Evolutionary conservation across 225 moss, liverwort and hornwort genomes (phyloP), one percentile per base, ranked within the genome.

Genomic region (Polytrichum commune): DNA sequence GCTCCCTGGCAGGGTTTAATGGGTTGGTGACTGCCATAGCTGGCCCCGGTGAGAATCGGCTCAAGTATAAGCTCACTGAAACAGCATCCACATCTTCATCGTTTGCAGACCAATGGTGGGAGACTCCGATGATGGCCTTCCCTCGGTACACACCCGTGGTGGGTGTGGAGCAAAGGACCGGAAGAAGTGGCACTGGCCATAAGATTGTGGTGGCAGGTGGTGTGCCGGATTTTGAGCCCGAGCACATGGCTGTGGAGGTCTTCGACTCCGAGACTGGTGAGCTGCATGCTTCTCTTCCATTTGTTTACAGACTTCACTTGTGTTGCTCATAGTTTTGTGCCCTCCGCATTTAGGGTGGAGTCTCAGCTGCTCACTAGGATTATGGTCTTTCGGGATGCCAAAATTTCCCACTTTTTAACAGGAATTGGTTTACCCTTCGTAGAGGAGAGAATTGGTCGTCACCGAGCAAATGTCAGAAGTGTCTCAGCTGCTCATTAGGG

Each of bases 121-220:
- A 82, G 78, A 67, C 88, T 9, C 70, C 82, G n/a, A 61, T 23
- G 6, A 85, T 85, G 88, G 16, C 38, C 19, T 82, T 75, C 16
- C 85, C 88, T 0, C 67, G 88, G 53, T 29, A 23, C 2, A 53
- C 80, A 5, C 88, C 88, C 1, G 69, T 88, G 54, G 88, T 88
- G 29, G 71, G 75, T 60, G 72, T 82, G 68, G 60, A 75, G 10
- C 62, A 73, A 0, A 57, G 66, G 19, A 53, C 67, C 30, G 87
- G 84, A 63, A 70, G 64, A 19, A 7, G 62, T 7, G 80, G 71
- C 3, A 46, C 29, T 29, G 87, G 70, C 6, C 82, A 88, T 56
- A 78, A 73, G 46, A 35, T 88, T 38, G 79, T 88, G 54, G 88
- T 88, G 54, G 88, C 82, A 13, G 88, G 88, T 2, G 88, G 88